A percentile compares a stretch with the other conserved stretches of the same genome.
Conservation (phyloP, 495 filamentous ascomycete genomes). For the Tricharina praecox region DNA sequence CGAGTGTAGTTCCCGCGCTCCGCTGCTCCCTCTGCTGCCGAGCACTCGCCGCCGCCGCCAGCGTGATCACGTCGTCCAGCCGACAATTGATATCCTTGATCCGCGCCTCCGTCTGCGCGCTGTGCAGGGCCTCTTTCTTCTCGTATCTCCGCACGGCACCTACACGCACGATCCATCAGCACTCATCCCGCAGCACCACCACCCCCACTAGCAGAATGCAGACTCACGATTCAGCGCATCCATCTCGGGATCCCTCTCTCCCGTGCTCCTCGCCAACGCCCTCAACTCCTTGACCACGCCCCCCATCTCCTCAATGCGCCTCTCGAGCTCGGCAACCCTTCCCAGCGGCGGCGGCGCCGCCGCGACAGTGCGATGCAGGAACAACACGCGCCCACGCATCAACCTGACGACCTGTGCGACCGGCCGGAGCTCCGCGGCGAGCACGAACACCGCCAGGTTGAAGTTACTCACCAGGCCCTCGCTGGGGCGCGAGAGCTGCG, state of each 20-base stretch:
- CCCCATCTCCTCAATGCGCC: conserved; percentile 40
- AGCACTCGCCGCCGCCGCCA: conserved; percentile 36
- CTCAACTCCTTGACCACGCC: conserved; percentile 31
- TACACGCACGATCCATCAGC: background rate
- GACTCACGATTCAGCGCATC: conserved; percentile 60
- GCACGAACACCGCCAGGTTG: conserved; percentile 83
- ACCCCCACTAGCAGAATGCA: too few relatives aligned
- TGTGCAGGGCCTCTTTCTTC: conserved; percentile 58
- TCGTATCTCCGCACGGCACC: conserved; percentile 79
- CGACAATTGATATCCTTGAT: conserved; percentile 51
- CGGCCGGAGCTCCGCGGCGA: conserved; percentile 73
- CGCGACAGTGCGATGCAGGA: conserved; percentile 55
- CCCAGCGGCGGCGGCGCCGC: conserved; percentile 33
- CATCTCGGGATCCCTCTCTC: conserved; percentile 49
- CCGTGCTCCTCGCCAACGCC: conserved; percentile 41
- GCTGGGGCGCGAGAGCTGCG: conserved; percentile 60
- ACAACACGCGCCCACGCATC: conserved; percentile 58
- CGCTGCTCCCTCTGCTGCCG: background rate
- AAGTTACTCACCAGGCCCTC: conserved; percentile 80
- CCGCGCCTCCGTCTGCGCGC: conserved; percentile 57
- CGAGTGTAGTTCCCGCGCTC: background rate
- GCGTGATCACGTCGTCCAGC: conserved; percentile 56
- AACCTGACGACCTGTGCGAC: conserved; percentile 65
- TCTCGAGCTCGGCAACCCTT: conserved; percentile 29
- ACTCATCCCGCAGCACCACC: too few relatives aligned